These are phyloP conservation scores for Garcia nutans DNA, from an alignment of 345 rosid genomes.

Conservation along the genomic window DNA sequence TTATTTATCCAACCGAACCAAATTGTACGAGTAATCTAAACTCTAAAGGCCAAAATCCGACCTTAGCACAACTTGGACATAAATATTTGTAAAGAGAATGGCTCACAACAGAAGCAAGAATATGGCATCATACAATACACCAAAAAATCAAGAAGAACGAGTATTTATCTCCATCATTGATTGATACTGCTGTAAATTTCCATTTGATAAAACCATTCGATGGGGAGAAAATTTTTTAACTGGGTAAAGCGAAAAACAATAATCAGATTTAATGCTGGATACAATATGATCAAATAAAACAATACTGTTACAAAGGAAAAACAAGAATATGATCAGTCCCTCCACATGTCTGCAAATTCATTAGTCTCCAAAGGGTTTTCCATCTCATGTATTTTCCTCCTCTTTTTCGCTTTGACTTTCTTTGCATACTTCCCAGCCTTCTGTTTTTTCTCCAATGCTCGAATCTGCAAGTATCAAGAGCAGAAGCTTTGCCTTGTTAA, in stretches of 20 bases:
- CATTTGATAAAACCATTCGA: background rate
- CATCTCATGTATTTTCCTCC: constrained; percentile 84
- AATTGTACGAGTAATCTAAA: too few relatives aligned
- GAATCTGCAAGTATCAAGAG: constrained; percentile 46
- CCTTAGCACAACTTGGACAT: too few relatives aligned
- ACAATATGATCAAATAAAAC: background rate
- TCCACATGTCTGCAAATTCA: constrained; percentile 97
- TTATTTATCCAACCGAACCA: too few relatives aligned
- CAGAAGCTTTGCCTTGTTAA: background rate
- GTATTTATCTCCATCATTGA: too few relatives aligned
- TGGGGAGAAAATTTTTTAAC: background rate
- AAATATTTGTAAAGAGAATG: too few relatives aligned
- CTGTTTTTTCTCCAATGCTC: constrained; percentile 72
- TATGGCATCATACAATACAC: too few relatives aligned
- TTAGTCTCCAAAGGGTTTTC: constrained; percentile 82
- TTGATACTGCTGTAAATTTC: too few relatives aligned
- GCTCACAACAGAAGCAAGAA: too few relatives aligned
- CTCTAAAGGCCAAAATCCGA: too few relatives aligned
- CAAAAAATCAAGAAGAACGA: too few relatives aligned
- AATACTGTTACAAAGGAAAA: background rate
- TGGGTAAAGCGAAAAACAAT: background rate
- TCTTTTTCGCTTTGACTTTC: constrained; percentile 89
- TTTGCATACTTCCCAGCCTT: constrained; percentile 77
- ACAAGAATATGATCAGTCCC: constrained; percentile 28
- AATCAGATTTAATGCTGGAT: background rate